phyloP scores from a whole-genome alignment of 805 yeast species.

The Danielia oregonensis region DNA sequence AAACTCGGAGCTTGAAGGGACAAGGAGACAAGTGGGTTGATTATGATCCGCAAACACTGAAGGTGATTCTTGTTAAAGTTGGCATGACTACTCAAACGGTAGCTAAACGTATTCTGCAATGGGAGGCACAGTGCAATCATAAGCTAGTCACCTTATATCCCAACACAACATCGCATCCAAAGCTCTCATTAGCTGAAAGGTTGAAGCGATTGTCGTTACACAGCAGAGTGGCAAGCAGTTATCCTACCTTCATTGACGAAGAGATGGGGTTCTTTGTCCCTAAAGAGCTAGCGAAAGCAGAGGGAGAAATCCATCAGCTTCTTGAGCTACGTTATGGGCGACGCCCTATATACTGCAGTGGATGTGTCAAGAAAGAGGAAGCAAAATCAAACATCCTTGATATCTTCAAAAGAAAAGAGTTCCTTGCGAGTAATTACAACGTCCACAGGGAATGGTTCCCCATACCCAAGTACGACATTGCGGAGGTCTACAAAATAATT shows the following conservation, averaged over 20 bases:
- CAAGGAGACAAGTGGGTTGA: slow-evolving; percentile 25
- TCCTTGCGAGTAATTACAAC: slow-evolving; percentile 17
- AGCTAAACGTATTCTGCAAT: slow-evolving; percentile 40
- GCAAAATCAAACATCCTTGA: slow-evolving; percentile 1
- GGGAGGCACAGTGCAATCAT: slow-evolving; percentile 52
- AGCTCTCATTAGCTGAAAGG: slow-evolving; percentile 1
- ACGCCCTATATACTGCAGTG: slow-evolving; percentile 47
- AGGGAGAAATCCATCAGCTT: slow-evolving; percentile 37
- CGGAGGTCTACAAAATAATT: slow-evolving; percentile 13
- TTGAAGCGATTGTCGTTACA: slow-evolving; percentile 5
- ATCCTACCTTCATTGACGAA: slow-evolving; percentile 2
- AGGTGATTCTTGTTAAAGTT: slow-evolving; percentile 44
- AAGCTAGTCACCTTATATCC: slow-evolving; percentile 40
- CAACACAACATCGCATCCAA: slow-evolving; percentile 8
- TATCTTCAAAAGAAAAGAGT: slow-evolving; percentile 7
- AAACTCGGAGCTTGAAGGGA: slow-evolving; percentile 27
- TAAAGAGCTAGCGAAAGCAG: slow-evolving; percentile 32
- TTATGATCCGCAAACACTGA: slow-evolving; percentile 34
- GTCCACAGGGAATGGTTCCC: slow-evolving; percentile 57
- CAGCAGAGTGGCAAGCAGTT: slow-evolving; percentile 2
- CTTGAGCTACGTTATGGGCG: slow-evolving; percentile 41
- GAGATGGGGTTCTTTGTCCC: slow-evolving; percentile 35
- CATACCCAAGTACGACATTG: slow-evolving; percentile 35
- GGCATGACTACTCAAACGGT: slow-evolving; percentile 53
- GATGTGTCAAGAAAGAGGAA: slow-evolving; percentile 27